Evolutionary conservation across 768 basidiomycete species (phyloP), one percentile per base, ranked within the genome.

Genomic region (Suillus lakei): DNA sequence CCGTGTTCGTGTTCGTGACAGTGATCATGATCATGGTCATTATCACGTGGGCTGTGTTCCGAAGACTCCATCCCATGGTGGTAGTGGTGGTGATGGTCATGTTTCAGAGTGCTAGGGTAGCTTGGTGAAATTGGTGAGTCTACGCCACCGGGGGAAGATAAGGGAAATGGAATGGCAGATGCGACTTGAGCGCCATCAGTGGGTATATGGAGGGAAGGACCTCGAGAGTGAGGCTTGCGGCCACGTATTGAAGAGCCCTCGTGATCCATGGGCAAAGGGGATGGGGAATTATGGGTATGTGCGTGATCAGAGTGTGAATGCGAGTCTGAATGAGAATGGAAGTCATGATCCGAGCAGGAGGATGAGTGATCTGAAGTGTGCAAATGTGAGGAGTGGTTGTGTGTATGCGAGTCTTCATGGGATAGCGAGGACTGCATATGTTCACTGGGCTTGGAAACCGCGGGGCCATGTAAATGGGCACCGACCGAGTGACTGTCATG

Each of bases 61-160:
- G 26, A 63, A 60, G 62, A 39, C 18, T 58, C 66, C 68, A 63
- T 51, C 43, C 68, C 62, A 41, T 72, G 66, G 26, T 77, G 67
- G 23, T 73, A 72, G 28, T 66, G 71, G 48, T 76, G 79, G 71
- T 86, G 85, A 23, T 78, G 77, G 67, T 86, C 85, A 66, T 81
- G 79, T 34, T 81, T 82, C 63, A 86, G 82, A 56, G 80, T 82
- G 60, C 74, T 78, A n/a, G 75, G 75, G 74, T 92, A 91, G 66
- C 69, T 85, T 0, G 90, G 91, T 1, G 91, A 92, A 28, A 91
- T 76, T 0, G 90, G 91, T 1, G 88, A 87, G 56, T 75, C 72
- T 26, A 71, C 65, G 18, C 64, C 66, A 38, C 32, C 64, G 5
- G 70, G 74, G 67, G 69, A 76, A 55, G 71, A 68, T 39, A 64